Percentiles rank a stretch among this genome's conserved stretches.
phyloP scores from a whole-genome alignment of 306 rosid genomes.

The Betula pendula region DNA sequence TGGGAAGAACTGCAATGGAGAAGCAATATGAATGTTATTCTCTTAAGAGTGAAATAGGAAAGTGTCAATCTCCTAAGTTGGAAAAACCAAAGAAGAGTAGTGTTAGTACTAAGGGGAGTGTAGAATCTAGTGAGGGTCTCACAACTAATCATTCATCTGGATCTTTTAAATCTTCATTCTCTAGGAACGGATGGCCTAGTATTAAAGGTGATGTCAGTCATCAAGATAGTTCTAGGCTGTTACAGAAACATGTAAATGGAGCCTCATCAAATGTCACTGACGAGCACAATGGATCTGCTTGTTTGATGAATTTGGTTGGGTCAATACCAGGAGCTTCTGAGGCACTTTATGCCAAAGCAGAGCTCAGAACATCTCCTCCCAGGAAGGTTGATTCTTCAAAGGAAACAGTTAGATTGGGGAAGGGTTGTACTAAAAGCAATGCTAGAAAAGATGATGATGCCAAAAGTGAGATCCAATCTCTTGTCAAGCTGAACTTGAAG shows the following conservation, averaged over 20 bases:
- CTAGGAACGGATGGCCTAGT: constrained; percentile 12
- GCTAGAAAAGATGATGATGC: constrained; percentile 35
- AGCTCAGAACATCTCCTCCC: constrained; percentile 23
- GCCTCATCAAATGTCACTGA: constrained; percentile 10
- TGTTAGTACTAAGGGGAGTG: constrained; percentile 29
- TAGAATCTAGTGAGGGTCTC: constrained; percentile 26
- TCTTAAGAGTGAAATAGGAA: constrained; percentile 21
- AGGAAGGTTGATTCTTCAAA: constrained; percentile 9
- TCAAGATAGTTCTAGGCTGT: constrained; percentile 23
- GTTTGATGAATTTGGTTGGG: constrained; percentile 24
- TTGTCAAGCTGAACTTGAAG: constrained; percentile 78
- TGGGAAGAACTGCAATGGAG: constrained; percentile 18
- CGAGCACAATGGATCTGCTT: constrained; percentile 33
- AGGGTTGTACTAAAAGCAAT: constrained; percentile 22
- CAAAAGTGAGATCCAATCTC: constrained; percentile 66
- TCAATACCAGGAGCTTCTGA: constrained; percentile 15
- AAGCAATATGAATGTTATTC: constrained; percentile 27
- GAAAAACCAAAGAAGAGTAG: constrained; percentile 32
- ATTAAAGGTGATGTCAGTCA: constrained; percentile 17
- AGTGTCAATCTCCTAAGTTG: constrained; percentile 13
- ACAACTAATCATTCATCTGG: constrained; percentile 31
- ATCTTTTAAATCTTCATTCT: constrained; percentile 24
- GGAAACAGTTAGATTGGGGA: constrained; percentile 23
- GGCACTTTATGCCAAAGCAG: constrained; percentile 4
- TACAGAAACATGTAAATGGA: constrained; percentile 17